Conservation (phyloP, 352 stramenopile genomes). For the Thalassiosira mediterranea region DNA sequence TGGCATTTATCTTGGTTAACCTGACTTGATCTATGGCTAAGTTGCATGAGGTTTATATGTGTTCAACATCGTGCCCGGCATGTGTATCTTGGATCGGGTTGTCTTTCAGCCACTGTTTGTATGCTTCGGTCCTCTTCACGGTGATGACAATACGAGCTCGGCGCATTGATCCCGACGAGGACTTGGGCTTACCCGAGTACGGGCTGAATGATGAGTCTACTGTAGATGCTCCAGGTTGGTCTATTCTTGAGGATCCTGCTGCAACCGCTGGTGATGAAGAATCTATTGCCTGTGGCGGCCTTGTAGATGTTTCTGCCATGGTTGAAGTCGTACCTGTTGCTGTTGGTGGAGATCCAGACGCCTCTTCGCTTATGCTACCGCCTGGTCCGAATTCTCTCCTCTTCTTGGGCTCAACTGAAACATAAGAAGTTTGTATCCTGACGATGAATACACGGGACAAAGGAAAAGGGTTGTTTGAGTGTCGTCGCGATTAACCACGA, state of each 20-base stretch:
- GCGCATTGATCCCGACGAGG: conserved; percentile 54
- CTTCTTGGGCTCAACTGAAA: conserved; percentile 77
- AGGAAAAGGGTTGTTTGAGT: too few species aligned
- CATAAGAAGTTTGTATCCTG: conserved; percentile 82
- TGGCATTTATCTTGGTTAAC: conserved; percentile 25
- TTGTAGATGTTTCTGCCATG: conserved; percentile 15
- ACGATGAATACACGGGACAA: neutral
- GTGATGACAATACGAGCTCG: conserved; percentile 80
- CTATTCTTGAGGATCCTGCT: conserved; percentile 21
- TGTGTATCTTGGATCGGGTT: conserved; percentile 69
- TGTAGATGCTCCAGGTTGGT: conserved; percentile 19
- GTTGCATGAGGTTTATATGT: conserved; percentile 14
- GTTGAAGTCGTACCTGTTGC: conserved; percentile 19
- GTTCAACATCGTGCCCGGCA: conserved; percentile 49
- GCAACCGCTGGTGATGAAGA: conserved; percentile 20
- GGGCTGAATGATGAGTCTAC: conserved; percentile 13
- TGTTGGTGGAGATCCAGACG: conserved; percentile 19
- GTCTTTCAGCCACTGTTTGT: conserved; percentile 79
- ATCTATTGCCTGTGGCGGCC: conserved; percentile 33
- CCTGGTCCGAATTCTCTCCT: conserved; percentile 49
- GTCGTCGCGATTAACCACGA: too few species aligned
- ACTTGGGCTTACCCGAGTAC: conserved; percentile 18
- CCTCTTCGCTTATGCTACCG: conserved; percentile 17
- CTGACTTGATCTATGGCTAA: conserved; percentile 40
- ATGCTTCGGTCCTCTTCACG: conserved; percentile 70